phyloP scores from a whole-genome alignment of 805 yeast species.

The Ogataea minuta region DNA sequence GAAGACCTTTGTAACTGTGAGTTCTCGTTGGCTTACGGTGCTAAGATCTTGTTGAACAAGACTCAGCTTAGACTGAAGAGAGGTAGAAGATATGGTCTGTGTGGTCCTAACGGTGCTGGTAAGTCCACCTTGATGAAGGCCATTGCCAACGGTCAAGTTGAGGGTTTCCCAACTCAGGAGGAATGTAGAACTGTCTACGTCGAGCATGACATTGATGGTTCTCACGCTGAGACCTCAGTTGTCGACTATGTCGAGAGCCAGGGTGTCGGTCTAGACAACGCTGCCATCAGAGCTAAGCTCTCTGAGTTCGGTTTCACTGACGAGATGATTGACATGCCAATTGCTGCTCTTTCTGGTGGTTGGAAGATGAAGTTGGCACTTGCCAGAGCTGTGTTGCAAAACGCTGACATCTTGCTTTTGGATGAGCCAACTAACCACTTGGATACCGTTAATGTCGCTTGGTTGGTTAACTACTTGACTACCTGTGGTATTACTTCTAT shows the following conservation, averaged over 20 bases:
- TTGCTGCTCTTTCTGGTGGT: constrained; percentile 96
- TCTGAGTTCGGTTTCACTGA: constrained; percentile 93
- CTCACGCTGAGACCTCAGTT: constrained; percentile 94
- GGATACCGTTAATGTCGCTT: constrained; percentile 89
- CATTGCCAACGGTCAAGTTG: constrained; percentile 96
- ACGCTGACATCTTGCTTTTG: constrained; percentile 88
- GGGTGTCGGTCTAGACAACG: constrained; percentile 74
- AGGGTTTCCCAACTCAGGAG: constrained; percentile 99
- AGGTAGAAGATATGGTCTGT: constrained; percentile 99
- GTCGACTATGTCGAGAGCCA: constrained; percentile 86
- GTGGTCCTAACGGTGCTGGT: constrained; percentile 99
- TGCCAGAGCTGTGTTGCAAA: constrained; percentile 98
- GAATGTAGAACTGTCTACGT: constrained; percentile 99
- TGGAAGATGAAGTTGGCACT: constrained; percentile 99
- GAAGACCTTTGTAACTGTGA: constrained; percentile 99
- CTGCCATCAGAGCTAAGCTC: constrained; percentile 76
- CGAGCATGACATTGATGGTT: constrained; percentile 99
- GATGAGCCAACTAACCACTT: constrained; percentile 99
- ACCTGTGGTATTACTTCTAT: constrained; percentile 87
- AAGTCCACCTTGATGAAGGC: constrained; percentile 97
- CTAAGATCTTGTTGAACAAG: constrained; percentile 98
- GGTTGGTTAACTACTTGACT: constrained; percentile 87
- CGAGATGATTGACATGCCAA: constrained; percentile 83
- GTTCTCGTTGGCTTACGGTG: constrained; percentile 99
- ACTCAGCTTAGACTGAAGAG: constrained; percentile 98